phyloP scores from a whole-genome alignment of 2,329 filamentous ascomycete genomes.

The Epichloe brachyelytri region DNA sequence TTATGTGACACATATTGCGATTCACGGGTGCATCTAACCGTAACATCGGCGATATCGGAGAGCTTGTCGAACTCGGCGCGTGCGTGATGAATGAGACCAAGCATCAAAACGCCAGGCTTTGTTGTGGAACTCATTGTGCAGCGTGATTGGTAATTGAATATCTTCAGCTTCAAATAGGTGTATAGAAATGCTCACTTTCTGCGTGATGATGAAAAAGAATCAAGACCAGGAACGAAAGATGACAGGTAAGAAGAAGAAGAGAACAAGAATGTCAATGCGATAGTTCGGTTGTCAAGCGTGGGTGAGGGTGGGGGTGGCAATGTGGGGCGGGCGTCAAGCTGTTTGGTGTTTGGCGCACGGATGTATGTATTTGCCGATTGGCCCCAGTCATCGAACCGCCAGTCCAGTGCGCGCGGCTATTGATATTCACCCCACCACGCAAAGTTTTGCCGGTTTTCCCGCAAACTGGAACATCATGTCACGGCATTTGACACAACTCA shows the following conservation, averaged over 20 bases:
- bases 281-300: not conserved
- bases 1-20: not conserved
- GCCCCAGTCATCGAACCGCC: not conserved
- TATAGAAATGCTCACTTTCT: too few relatives aligned
- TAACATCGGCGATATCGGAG: slow-evolving; percentile 8
- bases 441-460: slow-evolving; percentile 2
- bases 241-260: not conserved
- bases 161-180: too few relatives aligned
- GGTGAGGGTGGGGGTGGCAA: not conserved
- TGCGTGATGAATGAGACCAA: slow-evolving; percentile 9
- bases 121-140: not conserved
- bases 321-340: not conserved
- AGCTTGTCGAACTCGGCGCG: slow-evolving; percentile 9
- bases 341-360: not conserved
- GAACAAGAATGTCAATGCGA: too few relatives aligned
- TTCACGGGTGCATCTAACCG: slow-evolving; percentile 1
- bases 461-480: not conserved
- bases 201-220: too few relatives aligned
- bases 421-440: slow-evolving; percentile 3
- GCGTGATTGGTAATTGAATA: too few relatives aligned
- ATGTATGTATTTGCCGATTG: not conserved
- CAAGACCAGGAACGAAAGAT: too few relatives aligned
- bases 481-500: slow-evolving; percentile 7
- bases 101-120: slow-evolving; percentile 10
- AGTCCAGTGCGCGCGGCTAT: slow-evolving; percentile 4